Evolutionary conservation across 202 grass and related monocot genomes (phyloP).

Genomic region (Eragrostis tef): DNA sequence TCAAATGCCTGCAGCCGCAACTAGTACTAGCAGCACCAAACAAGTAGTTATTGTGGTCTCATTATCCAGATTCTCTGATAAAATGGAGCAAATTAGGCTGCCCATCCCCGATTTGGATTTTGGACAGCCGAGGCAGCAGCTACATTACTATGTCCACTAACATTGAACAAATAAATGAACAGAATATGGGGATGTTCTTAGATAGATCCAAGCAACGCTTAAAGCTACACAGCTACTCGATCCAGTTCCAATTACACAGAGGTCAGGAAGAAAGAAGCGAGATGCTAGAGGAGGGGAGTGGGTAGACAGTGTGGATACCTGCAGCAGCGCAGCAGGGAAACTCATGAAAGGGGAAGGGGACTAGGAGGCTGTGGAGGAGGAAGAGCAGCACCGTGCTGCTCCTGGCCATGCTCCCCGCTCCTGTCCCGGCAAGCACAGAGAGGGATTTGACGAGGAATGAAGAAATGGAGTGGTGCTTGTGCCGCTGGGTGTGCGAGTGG

Average conservation of each 20-base stretch:
- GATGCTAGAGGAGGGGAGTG: not conserved
- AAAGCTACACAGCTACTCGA: not conserved
- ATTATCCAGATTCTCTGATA: not conserved
- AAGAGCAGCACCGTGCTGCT: not conserved
- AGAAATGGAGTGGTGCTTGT: not conserved
- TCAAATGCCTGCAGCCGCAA: not conserved
- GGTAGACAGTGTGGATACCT: not conserved
- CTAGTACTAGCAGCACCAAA: not conserved
- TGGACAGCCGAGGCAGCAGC: not conserved
- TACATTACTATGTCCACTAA: not conserved
- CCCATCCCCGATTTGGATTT: not conserved
- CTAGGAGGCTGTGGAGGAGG: not conserved
- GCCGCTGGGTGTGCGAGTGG: not conserved
- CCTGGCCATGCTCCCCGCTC: constrained; percentile 15
- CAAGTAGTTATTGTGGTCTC: not conserved
- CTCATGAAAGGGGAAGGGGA: not conserved
- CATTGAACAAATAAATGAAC: not conserved
- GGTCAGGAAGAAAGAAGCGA: not conserved
- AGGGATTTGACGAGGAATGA: not conserved
- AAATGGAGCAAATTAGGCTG: not conserved
- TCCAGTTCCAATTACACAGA: not conserved
- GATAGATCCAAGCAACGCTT: not conserved
- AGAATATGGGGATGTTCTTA: not conserved
- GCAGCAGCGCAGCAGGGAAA: not conserved
- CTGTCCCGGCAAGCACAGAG: too few relatives aligned